phyloP scores from a whole-genome alignment of 1,284 basidiomycete species.

The Trichosporon asahii region DNA sequence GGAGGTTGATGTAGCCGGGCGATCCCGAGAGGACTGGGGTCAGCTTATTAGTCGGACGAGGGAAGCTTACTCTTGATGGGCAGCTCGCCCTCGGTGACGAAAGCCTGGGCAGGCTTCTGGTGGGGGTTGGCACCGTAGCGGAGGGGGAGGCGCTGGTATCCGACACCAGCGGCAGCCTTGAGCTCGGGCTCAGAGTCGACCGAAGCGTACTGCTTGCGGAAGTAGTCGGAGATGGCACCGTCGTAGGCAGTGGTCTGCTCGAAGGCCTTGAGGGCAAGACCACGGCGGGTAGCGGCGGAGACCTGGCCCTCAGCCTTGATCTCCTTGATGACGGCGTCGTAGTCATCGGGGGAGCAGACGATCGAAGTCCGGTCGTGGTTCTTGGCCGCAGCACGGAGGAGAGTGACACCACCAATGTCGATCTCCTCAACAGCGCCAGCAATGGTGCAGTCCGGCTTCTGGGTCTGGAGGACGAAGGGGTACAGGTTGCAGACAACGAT shows the following conservation, averaged over 20 bases:
- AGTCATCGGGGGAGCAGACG: constrained; percentile 92
- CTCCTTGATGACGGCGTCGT: constrained; percentile 72
- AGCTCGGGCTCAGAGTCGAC: constrained; percentile 64
- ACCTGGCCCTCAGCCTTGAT: constrained; percentile 69
- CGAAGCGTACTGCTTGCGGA: constrained; percentile 90
- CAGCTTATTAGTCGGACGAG: not conserved
- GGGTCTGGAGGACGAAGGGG: constrained; percentile 89
- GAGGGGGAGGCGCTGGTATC: constrained; percentile 78
- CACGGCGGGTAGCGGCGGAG: constrained; percentile 66
- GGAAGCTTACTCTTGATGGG: constrained; percentile 79
- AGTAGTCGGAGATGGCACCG: constrained; percentile 92
- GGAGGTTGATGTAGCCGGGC: constrained; percentile 98
- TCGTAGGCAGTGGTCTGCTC: constrained; percentile 95
- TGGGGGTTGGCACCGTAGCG: constrained; percentile 98
- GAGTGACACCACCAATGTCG: constrained; percentile 97
- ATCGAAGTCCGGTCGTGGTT: constrained; percentile 94
- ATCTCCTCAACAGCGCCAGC: constrained; percentile 95
- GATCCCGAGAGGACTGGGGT: constrained; percentile 78
- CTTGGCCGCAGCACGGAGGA: constrained; percentile 96
- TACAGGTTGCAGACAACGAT: constrained; percentile 99
- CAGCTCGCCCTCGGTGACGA: constrained; percentile 80
- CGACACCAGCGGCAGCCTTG: constrained; percentile 59
- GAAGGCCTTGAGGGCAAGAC: constrained; percentile 94
- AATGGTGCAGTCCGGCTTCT: constrained; percentile 82
- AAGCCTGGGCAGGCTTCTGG: constrained; percentile 97